Base-by-base conservation (phyloP, 2,329 filamentous ascomycete species). In the Aspergillus quadricinctus region DNA sequence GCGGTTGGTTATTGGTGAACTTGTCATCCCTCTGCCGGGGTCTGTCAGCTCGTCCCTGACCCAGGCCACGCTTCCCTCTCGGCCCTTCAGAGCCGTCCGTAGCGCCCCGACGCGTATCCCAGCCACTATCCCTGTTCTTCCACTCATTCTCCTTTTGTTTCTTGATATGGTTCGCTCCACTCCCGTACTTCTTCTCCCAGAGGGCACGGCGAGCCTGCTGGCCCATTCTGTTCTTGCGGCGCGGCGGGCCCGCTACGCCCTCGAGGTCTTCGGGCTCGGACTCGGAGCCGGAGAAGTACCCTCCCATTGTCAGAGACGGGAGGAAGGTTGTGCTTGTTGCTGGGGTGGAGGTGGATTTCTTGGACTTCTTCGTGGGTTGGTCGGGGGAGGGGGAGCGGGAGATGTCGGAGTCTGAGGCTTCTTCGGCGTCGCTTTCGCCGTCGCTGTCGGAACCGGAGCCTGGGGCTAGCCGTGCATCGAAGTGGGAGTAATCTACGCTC, bases 211-310 rank as follows among this genome's bases (percentile, higher is more conserved):
- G 78, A 10, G 83, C 85, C 57, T 83, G 80, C 65, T 88, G 85
- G 31, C 85, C 85, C 63, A 83, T 80, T 14, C 85, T 75, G 65
- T 88, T 87, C 69, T 85, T 86, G 55, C 81, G 78, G 72, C 41
- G 70, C 63, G 59, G 78, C 56, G 35, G 77, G 68, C 61, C 64
- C 7, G 62, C 64, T 9, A 55, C 64, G 7, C 65, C 55, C 19
- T 79, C 77, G 23, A 80, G 72, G 31, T 79, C 77, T 2, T 82
- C 81, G 4, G 78, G 72, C 52, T 78, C 80, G 1, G 79, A 80
- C 58, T 84, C 84, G 5, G 82, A 83, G 45, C 83, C 84, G n/a
- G 83, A 85, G 68, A 81, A 80, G 70, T 87, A 88, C 41, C 82
- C 82, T 17, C 80, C 83, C 69, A 84, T 80, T 54, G 79, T 83